These are phyloP conservation scores for Microsporum audouinii DNA, from an alignment of 2,329 filamentous ascomycete genomes.

Conservation along the genomic window DNA sequence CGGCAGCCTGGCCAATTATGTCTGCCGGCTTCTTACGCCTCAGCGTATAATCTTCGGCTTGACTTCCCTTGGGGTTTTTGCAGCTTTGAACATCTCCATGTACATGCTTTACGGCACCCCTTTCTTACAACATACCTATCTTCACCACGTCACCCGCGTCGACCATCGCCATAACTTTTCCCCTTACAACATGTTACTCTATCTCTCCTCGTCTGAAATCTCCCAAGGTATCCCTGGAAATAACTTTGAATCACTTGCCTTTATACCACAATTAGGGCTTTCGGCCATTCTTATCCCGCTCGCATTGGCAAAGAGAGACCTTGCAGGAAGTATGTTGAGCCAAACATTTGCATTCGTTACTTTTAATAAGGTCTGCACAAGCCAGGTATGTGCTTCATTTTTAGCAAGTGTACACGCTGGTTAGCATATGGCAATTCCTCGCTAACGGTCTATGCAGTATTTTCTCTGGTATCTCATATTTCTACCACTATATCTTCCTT, in stretches of 20 bases:
- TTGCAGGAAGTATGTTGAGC: slow-evolving; percentile 75
- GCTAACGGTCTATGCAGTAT: slow-evolving; percentile 48
- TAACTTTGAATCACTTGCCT: slow-evolving; percentile 67
- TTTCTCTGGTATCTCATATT: slow-evolving; percentile 98
- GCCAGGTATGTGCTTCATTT: slow-evolving; percentile 54
- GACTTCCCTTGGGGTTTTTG: slow-evolving; percentile 61
- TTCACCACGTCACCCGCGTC: slow-evolving; percentile 84
- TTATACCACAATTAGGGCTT: slow-evolving; percentile 75
- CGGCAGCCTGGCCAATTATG: not conserved
- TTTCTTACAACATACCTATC: slow-evolving; percentile 80
- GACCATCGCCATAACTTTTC: slow-evolving; percentile 99
- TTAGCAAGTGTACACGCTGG: not conserved
- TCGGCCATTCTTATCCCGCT: slow-evolving; percentile 66
- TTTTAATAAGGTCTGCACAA: slow-evolving; percentile 98
- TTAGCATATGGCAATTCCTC: not conserved
- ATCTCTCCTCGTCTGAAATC: slow-evolving; percentile 61
- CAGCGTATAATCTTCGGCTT: slow-evolving; percentile 32
- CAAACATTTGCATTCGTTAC: slow-evolving; percentile 96
- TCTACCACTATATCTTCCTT: slow-evolving; percentile 77
- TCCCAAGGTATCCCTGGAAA: slow-evolving; percentile 22
- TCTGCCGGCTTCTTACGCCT: slow-evolving; percentile 27
- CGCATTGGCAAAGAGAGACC: slow-evolving; percentile 64
- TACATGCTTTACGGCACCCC: slow-evolving; percentile 63
- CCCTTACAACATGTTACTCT: slow-evolving; percentile 83
- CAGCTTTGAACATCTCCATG: slow-evolving; percentile 65